Evolutionary conservation across 2,329 filamentous ascomycete genomes (phyloP), one percentile per base, ranked within the genome.

Genomic region (Monosporascus cannonballus): DNA sequence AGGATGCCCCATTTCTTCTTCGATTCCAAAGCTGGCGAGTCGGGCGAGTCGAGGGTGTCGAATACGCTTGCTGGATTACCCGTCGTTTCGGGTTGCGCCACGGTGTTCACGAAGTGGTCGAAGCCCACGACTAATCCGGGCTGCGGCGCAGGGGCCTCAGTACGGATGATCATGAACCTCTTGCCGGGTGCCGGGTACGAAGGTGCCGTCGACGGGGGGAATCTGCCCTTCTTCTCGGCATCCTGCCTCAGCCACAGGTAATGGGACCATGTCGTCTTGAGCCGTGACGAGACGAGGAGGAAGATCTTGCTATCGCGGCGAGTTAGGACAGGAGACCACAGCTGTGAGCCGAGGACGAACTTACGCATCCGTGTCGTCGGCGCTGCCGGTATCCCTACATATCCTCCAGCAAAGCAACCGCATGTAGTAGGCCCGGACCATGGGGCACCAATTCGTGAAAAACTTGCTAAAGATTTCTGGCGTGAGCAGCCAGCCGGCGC

Each of bases 371-470:
- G 82, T 68, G 27, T 84, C 78, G 45, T 82, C 81, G 22, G 82
- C 76, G 47, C 79, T 81, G 17, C 86, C 89, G 50, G 85, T 81
- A 63, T 87, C 88, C 57, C 92, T 80, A 58, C 88, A 93, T 47
- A 96, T 76, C 54, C 91, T 83, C 92, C 92, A 96, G 70, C 90
- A 96, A 22, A 96, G 71, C 48, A 96, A 73, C 47, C 92, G 89
- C 81, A 96, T 94, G 67, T 87, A 96, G 69, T 96, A 96, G 15
- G 90, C 87, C 55, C 92, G 83, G 22, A 96, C 90, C 92, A 96
- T 96, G 0, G 92, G 90, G 64, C 90, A 96, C 91, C 92, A 96
- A 64, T 96, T 90, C 64, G 88, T 93, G 72, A 96, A 96, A 56
- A 90, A 85, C 55, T 82, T 83, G 64, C 89, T 84, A 67, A 96